phyloP scores from a whole-genome alignment of 2,329 filamentous ascomycete genomes.

The Colletotrichum scovillei region DNA sequence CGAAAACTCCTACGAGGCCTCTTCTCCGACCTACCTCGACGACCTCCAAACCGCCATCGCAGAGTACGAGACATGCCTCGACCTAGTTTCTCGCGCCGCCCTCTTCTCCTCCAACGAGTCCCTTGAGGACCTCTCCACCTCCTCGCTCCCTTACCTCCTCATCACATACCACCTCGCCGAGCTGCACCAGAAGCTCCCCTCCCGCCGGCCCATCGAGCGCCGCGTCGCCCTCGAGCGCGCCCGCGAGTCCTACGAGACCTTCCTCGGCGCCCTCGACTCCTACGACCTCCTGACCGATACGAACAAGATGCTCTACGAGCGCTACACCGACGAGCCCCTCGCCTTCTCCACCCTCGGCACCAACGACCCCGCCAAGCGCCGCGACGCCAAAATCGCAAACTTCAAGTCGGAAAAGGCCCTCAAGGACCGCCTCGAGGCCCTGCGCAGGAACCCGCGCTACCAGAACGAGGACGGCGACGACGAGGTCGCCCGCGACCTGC shows the following conservation, averaged over 20 bases:
- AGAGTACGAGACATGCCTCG: slow-evolving; percentile 78
- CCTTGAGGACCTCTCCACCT: slow-evolving; percentile 86
- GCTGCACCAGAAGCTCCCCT: slow-evolving; percentile 75
- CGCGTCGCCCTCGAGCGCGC: slow-evolving; percentile 71
- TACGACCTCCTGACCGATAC: slow-evolving; percentile 77
- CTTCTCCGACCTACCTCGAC: slow-evolving; percentile 71
- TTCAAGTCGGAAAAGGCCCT: slow-evolving; percentile 89
- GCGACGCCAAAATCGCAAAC: slow-evolving; percentile 86
- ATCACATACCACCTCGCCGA: slow-evolving; percentile 84
- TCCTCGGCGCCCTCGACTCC: slow-evolving; percentile 79
- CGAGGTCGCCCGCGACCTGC: slow-evolving; percentile 81
- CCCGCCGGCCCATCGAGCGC: slow-evolving; percentile 65
- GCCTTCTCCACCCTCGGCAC: slow-evolving; percentile 76
- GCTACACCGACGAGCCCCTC: slow-evolving; percentile 78
- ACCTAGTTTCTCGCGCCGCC: slow-evolving; percentile 75
- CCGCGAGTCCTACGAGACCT: slow-evolving; percentile 80
- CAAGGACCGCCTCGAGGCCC: slow-evolving; percentile 79
- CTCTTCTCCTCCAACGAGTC: slow-evolving; percentile 93
- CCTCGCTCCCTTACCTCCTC: slow-evolving; percentile 87
- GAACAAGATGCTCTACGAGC: slow-evolving; percentile 77
- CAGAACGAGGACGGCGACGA: slow-evolving; percentile 81
- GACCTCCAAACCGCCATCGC: slow-evolving; percentile 75
- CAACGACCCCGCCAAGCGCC: slow-evolving; percentile 70
- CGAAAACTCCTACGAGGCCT: slow-evolving; percentile 73
- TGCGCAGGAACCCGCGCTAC: slow-evolving; percentile 59